Conservation (phyloP, 202 grass and related monocot genomes). For the Zizania palustris region DNA sequence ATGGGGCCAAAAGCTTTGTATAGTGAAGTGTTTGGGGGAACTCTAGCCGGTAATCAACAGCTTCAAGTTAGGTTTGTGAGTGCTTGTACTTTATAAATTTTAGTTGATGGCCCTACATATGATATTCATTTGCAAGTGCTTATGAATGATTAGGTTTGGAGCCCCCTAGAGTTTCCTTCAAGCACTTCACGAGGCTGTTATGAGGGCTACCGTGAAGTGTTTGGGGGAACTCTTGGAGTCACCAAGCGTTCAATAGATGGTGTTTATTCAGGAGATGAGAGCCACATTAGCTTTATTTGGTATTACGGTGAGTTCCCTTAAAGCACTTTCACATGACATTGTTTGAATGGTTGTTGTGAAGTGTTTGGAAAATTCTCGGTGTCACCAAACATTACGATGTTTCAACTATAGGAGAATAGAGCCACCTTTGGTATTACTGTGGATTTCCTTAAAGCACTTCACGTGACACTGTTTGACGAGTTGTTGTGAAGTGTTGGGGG, state of each 20-base stretch:
- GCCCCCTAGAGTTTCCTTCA: constrained; percentile 42
- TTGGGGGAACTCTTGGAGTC: constrained; percentile 58
- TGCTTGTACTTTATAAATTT: neutral
- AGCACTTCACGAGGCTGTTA: constrained; percentile 41
- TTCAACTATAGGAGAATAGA: neutral
- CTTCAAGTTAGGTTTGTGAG: neutral
- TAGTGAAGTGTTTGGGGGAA: constrained; percentile 62
- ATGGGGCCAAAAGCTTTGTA: neutral
- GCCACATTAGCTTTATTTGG: constrained; percentile 1
- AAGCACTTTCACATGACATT: constrained; percentile 44
- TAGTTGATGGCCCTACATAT: neutral
- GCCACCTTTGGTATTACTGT: constrained; percentile 18
- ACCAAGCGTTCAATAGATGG: constrained; percentile 13
- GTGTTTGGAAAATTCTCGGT: constrained; percentile 71
- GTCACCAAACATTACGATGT: constrained; percentile 9
- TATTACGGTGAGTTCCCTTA: constrained; percentile 52
- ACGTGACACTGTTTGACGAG: neutral
- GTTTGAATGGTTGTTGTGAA: constrained; percentile 3
- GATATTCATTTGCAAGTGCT: neutral
- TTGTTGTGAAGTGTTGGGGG: constrained; percentile 37
- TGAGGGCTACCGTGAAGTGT: constrained; percentile 42
- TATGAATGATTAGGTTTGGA: neutral
- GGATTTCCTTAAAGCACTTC: constrained; percentile 49
- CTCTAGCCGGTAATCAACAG: constrained; percentile 27
- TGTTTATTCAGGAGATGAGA: neutral